Percentiles rank a stretch among this genome's conserved stretches.
Conservation (phyloP, 2,329 filamentous ascomycete genomes). For the Hymenoscyphus occultus region DNA sequence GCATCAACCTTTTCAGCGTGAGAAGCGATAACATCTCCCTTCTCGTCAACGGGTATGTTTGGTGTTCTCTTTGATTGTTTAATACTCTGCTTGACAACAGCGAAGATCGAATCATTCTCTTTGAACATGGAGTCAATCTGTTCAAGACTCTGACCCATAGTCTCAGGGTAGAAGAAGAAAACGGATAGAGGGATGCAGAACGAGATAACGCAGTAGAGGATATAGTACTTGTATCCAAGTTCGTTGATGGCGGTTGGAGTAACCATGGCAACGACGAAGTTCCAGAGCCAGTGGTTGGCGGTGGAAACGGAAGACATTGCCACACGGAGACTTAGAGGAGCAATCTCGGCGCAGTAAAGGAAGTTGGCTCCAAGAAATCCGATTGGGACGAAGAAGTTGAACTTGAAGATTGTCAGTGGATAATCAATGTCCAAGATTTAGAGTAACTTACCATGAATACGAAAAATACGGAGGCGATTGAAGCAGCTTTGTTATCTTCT, state of each 20-base stretch:
- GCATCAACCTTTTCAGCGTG: slow-evolving; percentile 1
- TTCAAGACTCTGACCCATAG: slow-evolving; percentile 60
- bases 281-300: slow-evolving; percentile 52
- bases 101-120: slow-evolving; percentile 39
- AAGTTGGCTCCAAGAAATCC: slow-evolving; percentile 59
- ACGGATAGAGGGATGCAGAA: slow-evolving; percentile 28
- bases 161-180: slow-evolving; percentile 54
- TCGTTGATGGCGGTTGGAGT: slow-evolving; percentile 38
- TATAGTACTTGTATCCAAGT: slow-evolving; percentile 38
- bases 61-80: slow-evolving; percentile 1
- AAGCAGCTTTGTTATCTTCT: slow-evolving; percentile 43
- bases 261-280: slow-evolving; percentile 46
- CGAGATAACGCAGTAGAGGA: slow-evolving; percentile 38
- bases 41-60: not conserved
- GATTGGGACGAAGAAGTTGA: slow-evolving; percentile 58
- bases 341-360: slow-evolving; percentile 57
- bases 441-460: slow-evolving; percentile 42
- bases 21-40: not conserved
- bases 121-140: slow-evolving; percentile 59
- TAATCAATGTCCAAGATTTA: too few relatives aligned
- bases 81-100: slow-evolving; percentile 25
- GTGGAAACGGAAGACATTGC: slow-evolving; percentile 45
- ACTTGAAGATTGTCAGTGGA: slow-evolving; percentile 36
- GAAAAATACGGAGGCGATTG: slow-evolving; percentile 53
- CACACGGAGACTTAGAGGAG: slow-evolving; percentile 49